These are phyloP conservation scores for Kwoniella europaea DNA, from an alignment of 768 basidiomycete genomes.

Conservation along the genomic window DNA sequence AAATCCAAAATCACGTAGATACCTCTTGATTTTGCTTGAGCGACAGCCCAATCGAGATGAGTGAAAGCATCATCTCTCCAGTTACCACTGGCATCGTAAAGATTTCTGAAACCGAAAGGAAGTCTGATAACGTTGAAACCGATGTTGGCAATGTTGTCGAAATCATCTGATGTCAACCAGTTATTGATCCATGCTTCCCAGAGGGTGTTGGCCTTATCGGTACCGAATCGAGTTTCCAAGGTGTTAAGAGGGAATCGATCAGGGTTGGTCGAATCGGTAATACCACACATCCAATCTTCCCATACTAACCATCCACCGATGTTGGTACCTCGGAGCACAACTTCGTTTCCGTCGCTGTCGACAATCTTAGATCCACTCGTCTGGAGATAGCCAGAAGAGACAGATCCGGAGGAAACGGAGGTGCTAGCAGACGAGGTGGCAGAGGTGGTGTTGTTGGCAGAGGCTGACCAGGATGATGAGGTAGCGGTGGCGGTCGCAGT, in stretches of 20 bases:
- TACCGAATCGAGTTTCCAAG: constrained; percentile 46
- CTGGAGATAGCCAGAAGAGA: constrained; percentile 43
- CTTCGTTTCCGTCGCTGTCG: constrained; percentile 43
- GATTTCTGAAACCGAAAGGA: constrained; percentile 42
- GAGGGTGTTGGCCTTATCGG: constrained; percentile 33
- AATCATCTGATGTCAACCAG: constrained; percentile 44
- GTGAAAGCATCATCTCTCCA: constrained; percentile 42
- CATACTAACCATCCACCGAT: constrained; percentile 53
- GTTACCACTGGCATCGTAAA: constrained; percentile 42
- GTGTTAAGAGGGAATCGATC: constrained; percentile 50
- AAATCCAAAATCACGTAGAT: constrained; percentile 49
- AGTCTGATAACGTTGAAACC: constrained; percentile 51
- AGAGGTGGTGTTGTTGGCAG: constrained; percentile 17
- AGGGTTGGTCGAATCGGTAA: constrained; percentile 44
- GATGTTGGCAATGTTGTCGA: constrained; percentile 37
- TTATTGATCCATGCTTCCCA: constrained; percentile 50
- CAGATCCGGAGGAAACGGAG: constrained; percentile 20
- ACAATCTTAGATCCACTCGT: constrained; percentile 46
- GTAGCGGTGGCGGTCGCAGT: constrained; percentile 21
- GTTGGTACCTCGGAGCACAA: constrained; percentile 48
- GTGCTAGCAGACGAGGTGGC: constrained; percentile 28
- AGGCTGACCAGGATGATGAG: not conserved
- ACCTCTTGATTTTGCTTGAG: constrained; percentile 41
- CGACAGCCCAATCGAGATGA: constrained; percentile 49
- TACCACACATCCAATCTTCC: constrained; percentile 55